Evolutionary conservation across 202 grass and related monocot genomes (phyloP), one percentile per base, ranked within the genome.

Genomic region (Setaria viridis): DNA sequence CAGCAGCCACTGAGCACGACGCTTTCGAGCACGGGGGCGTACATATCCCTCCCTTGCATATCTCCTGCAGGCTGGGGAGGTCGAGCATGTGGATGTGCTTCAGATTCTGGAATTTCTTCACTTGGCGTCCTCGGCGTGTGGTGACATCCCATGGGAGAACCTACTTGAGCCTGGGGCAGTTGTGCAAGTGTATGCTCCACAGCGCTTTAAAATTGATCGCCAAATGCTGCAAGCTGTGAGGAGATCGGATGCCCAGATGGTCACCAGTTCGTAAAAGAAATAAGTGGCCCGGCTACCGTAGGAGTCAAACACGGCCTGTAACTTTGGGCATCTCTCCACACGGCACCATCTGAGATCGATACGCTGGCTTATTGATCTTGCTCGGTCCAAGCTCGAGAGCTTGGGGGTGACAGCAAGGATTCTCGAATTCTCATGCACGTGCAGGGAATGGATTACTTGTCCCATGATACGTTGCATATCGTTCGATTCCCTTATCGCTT

Each of bases 211-310:
- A 80, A 2, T 2, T 25, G 35, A 41, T 77, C 16, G 3, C 54
- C 21, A 77, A 34, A 77, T 78, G 16, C 10, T 54, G 1, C 4
- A 6, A 0, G 72, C 73, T 25, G 15, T 32, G 0, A 0, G 55
- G 2, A 88, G 80, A 33, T 83, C 21, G 11, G 34, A 6, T 0
- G n/a, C 86, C 34, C 65, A 78, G 46, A 83, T n/a, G 3, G 7
- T 33, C 45, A 62, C 2, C 2, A 86, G 11, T 6, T 19, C 0
- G 0, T 5, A 0, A 55, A 80, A 79, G 1, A 0, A 5, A 0
- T 0, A 12, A 1, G 0, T 0, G 0, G 0, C 49, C 13, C 10
- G 0, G 2, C 12, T 1, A 5, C 16, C 1, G 1, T 53, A 0
- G 3, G 6, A 37, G 0, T 0, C 0, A 32, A 87, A 87, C 3